phyloP scores from a whole-genome alignment of 2,329 filamentous ascomycete species.

The Bipolaris oryzae region DNA sequence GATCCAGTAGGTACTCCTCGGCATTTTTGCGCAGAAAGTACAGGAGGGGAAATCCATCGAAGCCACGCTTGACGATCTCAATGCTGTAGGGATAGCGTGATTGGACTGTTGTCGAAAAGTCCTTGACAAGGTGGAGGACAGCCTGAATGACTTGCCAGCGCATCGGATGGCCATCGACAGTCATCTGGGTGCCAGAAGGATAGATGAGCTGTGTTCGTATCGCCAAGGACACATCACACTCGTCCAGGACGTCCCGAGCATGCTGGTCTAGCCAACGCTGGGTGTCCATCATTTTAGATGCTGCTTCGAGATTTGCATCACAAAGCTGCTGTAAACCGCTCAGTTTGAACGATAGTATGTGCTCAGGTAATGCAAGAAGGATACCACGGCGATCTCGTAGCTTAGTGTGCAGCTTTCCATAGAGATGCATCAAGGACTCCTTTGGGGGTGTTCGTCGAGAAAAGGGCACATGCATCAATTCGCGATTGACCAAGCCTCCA shows the following conservation, averaged over 20 bases:
- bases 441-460: constrained; percentile 57
- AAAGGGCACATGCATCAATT: constrained; percentile 64
- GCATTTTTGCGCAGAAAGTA: constrained; percentile 59
- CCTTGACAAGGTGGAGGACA: constrained; percentile 41
- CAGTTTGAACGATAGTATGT: constrained; percentile 68
- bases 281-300: constrained; percentile 56
- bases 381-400: constrained; percentile 57
- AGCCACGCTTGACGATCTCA: constrained; percentile 52
- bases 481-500: constrained; percentile 60
- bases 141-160: constrained; percentile 50
- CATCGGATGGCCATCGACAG: constrained; percentile 50
- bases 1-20: constrained; percentile 35
- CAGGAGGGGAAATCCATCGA: constrained; percentile 58
- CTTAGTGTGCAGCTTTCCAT: constrained; percentile 50
- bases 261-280: constrained; percentile 58
- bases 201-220: constrained; percentile 53
- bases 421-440: constrained; percentile 35
- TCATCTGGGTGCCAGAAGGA: constrained; percentile 50
- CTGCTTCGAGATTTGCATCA: constrained; percentile 53
- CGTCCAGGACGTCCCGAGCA: constrained; percentile 68
- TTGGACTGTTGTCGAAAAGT: constrained; percentile 45
- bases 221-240: constrained; percentile 58
- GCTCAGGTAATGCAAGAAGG: constrained; percentile 66
- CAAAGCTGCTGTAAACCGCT: constrained; percentile 64
- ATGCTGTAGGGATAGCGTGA: constrained; percentile 54